These are phyloP conservation scores for Ceratobasidium sp. DNA, from an alignment of 1,284 basidiomycete genomes.

Conservation along the genomic window DNA sequence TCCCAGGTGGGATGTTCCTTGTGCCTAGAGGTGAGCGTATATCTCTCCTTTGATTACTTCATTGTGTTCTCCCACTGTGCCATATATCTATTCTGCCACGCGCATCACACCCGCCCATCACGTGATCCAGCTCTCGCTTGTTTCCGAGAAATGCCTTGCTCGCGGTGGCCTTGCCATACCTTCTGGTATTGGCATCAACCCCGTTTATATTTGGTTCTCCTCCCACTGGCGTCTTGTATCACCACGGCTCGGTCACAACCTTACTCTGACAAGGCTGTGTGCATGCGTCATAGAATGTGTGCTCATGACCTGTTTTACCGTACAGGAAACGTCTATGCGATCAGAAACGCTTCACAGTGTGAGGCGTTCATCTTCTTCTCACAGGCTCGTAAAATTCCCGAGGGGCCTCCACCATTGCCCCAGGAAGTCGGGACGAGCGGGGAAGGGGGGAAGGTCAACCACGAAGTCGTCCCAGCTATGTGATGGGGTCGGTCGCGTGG, in stretches of 20 bases:
- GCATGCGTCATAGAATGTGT: no score
- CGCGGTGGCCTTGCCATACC: no score
- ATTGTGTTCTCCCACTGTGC: no score
- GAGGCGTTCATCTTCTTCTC: conserved; percentile 92
- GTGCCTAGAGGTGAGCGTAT: conserved; percentile 83
- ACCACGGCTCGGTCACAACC: background rate
- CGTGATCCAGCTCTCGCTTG: background rate
- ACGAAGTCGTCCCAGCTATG: conserved; percentile 20
- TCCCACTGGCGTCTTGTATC: background rate
- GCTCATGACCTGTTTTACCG: conserved; percentile 34
- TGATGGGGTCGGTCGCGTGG: background rate
- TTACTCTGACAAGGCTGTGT: no score
- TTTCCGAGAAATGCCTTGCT: no score
- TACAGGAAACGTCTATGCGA: conserved; percentile 89
- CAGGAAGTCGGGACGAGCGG: conserved; percentile 1
- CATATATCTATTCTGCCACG: background rate
- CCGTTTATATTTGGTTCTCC: background rate
- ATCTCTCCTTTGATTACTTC: background rate
- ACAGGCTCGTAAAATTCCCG: conserved; percentile 83
- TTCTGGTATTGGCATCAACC: background rate
- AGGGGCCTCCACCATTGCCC: conserved; percentile 52
- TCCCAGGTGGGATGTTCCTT: conserved; percentile 88
- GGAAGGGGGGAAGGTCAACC: conserved; percentile 16
- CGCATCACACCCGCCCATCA: background rate
- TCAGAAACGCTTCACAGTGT: conserved; percentile 87